Base-by-base conservation (phyloP, 2,329 filamentous ascomycete species). In the Elsinoe fawcettii region DNA sequence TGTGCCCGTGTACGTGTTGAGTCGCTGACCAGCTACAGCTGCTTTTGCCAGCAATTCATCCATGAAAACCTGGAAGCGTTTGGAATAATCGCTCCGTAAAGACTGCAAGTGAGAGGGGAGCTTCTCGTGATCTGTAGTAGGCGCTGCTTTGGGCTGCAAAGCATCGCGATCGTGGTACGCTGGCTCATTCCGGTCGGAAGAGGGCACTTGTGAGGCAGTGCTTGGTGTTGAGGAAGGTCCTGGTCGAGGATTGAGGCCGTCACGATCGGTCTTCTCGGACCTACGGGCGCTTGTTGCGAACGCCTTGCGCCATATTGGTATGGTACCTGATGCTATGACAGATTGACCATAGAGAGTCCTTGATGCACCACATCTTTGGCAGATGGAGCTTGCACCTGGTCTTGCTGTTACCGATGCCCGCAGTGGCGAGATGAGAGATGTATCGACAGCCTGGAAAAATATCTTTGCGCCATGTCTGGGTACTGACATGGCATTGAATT, bases 1-100 rank as follows among this genome's bases (percentile, higher is more conserved):
- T n/a, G 76, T 79, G 16, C 93, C 93, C 2, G 93, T 99, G 56
- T 96, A 82, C 66, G 91, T 89, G 72, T 96, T 99, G 72, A 99
- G 82, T 59, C 88, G 87, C 69, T 93, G 88, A 1, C 89, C 89
- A 3, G 91, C 91, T 54, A 86, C 81, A 62, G 96, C 87, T 46
- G 95, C 80, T 65, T 92, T 90, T 30, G 86, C 82, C 68, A 97
- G 90, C 18, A 96, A 71, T 62, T 88, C 85, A 74, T 99, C 93
- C 88, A 97, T 95, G 69, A 95, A 75, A 58, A 80, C 72, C 49
- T 81, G 82, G 69, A 93, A 82, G 57, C 79, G 76, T 63, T 82
- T 83, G 5, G 77, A 81, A 39, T 81, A 62, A 51, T 80, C 71
- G 63, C 80, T 84, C 69, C 82, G 73, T 54, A 77, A 76, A 14